Percentiles rank a stretch among this genome's conserved stretches.
Evolutionary conservation across 495 filamentous ascomycete genomes (phyloP).

Genomic region (Penicillium pancosmium): DNA sequence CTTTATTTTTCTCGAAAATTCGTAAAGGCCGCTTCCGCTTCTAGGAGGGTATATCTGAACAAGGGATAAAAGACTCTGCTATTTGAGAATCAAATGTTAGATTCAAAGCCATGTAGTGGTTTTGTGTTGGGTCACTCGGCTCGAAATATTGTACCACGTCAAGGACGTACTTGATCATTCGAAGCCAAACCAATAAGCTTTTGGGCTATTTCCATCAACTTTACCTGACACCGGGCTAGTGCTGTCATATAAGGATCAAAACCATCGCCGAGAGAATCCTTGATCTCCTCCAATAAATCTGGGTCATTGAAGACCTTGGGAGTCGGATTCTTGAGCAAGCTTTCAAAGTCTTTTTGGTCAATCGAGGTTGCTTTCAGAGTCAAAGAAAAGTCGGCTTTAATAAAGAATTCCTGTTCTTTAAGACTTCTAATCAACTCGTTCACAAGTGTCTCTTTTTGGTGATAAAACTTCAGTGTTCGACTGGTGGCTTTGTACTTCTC

Average conservation of each 20-base stretch:
- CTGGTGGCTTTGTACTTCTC: neutral
- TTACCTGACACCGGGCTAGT: neutral
- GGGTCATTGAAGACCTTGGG: too few species aligned
- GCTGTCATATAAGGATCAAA: neutral
- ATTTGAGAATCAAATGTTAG: neutral
- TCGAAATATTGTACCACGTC: too few species aligned
- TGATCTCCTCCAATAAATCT: too few species aligned
- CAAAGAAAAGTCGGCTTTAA: too few species aligned
- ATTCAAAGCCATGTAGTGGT: neutral
- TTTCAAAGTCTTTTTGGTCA: too few species aligned
- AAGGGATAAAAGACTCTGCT: neutral
- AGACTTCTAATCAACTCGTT: neutral
- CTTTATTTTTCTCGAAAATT: neutral
- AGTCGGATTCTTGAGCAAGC: too few species aligned
- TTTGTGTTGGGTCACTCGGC: too few species aligned
- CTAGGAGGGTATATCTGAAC: neutral
- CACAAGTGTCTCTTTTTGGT: too few species aligned
- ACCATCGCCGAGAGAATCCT: too few species aligned
- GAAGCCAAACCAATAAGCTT: neutral
- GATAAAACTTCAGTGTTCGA: too few species aligned
- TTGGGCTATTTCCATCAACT: neutral
- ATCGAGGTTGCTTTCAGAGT: too few species aligned
- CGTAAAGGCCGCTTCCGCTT: neutral
- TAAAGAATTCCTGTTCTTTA: neutral
- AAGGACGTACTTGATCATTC: neutral